Evolutionary conservation across 2,329 filamentous ascomycete species (phyloP).

Genomic region (Epichloe aotearoae): DNA sequence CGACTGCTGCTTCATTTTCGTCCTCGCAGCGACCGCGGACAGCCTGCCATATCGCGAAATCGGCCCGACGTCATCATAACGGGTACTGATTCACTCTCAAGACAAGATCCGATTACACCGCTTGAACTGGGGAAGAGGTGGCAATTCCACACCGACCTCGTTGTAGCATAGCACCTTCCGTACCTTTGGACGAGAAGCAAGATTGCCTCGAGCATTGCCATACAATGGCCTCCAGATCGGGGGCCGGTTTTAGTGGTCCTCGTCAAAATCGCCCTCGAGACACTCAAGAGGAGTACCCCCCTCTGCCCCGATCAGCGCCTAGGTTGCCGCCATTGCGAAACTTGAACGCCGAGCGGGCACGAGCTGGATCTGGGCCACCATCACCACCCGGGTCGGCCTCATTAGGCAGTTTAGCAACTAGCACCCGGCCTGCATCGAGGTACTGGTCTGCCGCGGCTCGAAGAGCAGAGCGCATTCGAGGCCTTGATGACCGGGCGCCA

Average conservation of each 20-base stretch:
- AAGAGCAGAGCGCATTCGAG: conserved; percentile 24
- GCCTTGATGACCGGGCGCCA: conserved; percentile 17
- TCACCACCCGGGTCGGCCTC: neutral
- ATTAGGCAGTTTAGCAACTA: neutral
- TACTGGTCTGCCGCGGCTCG: conserved; percentile 17
- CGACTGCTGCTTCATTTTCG: neutral
- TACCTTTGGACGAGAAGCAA: neutral
- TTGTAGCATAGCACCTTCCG: too few relatives aligned
- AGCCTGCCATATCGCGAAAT: neutral
- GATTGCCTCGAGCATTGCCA: neutral
- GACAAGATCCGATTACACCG: neutral
- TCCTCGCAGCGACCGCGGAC: neutral
- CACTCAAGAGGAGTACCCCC: conserved; percentile 18
- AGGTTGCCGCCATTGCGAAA: conserved; percentile 20
- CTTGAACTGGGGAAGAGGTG: neutral
- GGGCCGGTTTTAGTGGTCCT: conserved; percentile 18
- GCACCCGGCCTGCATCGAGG: conserved; percentile 5
- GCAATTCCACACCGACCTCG: neutral
- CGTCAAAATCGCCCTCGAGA: conserved; percentile 18
- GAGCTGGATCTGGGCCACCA: conserved; percentile 9
- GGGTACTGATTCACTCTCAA: neutral
- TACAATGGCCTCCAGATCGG: conserved; percentile 21
- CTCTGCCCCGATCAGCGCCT: conserved; percentile 14
- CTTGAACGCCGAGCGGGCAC: conserved; percentile 16
- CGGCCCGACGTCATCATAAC: neutral